Evolutionary conservation across 2,329 filamentous ascomycete species (phyloP).

Genomic region (Microthyrium microscopicum): DNA sequence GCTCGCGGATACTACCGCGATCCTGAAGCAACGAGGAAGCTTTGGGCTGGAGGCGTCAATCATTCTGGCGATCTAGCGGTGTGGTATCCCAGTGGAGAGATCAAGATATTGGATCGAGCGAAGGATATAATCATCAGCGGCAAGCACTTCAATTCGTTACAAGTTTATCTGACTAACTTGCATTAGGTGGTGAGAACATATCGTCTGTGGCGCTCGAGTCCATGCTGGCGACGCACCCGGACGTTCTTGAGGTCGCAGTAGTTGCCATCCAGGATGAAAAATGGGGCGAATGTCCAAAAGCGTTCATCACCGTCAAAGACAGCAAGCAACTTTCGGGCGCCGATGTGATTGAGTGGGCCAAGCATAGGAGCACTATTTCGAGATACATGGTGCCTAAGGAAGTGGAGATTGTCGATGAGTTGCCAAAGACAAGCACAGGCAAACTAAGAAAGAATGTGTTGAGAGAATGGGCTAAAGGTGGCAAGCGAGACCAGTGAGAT

Average conservation of each 20-base stretch:
- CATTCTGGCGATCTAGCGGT: constrained; percentile 90
- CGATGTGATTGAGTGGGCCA: constrained; percentile 76
- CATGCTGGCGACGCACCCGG: constrained; percentile 75
- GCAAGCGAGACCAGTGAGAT: no score
- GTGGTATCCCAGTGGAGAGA: constrained; percentile 77
- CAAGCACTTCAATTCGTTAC: constrained; percentile 23
- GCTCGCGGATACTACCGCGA: constrained; percentile 88
- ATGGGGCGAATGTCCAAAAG: constrained; percentile 94
- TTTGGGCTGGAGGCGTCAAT: constrained; percentile 73
- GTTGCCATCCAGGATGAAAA: constrained; percentile 74
- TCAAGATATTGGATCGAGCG: constrained; percentile 81
- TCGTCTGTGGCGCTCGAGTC: constrained; percentile 82
- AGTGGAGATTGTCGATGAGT: constrained; percentile 63
- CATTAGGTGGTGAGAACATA: constrained; percentile 81
- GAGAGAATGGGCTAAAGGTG: constrained; percentile 63
- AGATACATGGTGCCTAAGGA: constrained; percentile 71
- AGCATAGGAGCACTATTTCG: constrained; percentile 61
- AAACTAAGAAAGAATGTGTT: constrained; percentile 94
- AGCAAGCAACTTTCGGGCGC: constrained; percentile 44
- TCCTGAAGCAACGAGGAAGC: constrained; percentile 62
- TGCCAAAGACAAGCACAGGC: constrained; percentile 94
- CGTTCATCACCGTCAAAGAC: constrained; percentile 67
- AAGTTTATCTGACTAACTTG: neutral
- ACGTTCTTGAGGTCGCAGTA: constrained; percentile 80
- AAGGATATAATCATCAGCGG: constrained; percentile 98